Base-by-base conservation (phyloP, 1,139 yeast species). In the Candida glucosophila region DNA sequence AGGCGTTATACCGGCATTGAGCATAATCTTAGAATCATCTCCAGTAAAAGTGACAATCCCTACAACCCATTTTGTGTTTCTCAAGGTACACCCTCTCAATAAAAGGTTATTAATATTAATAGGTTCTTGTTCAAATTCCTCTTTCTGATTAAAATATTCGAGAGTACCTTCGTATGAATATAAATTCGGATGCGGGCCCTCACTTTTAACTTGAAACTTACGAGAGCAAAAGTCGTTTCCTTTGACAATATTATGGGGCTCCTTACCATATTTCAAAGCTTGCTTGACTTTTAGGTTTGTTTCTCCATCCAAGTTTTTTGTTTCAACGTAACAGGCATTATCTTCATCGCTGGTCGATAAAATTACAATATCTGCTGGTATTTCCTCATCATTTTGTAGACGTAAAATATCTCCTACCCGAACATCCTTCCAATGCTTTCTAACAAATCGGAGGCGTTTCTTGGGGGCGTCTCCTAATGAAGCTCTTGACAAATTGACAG, bases 261-360 rank as follows among this genome's bases (percentile, higher is more conserved):
- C 52, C 15, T 52, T 47, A 10, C 62, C 60, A 36, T 62, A 67
- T 30, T 64, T 57, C 32, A 72, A 42, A 3, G 75, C 60, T 33
- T 58, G 65, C 40, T 65, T 67, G n/a, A 61, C 67, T 43, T 71
- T 72, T 39, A 72, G 53, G 37, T 72, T 72, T 3, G 77, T 72
- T 47, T 72, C 78, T 42, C 78, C 78, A 45, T 72, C 78, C 29
- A 72, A 51, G 39, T 72, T 72, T 39, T 71, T 72, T 1, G 78
- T 72, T 42, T 72, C 78, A 11, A 71, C 69, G 36, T 61, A 69
- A 47, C 77, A 70, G 26, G 67, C 57, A 36, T 64, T 66, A 40
- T 70, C 74, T 12, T 58, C 66, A 36, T 68, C 75, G 37, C 72
- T 62, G 1, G 77, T 63, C 10, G 73, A 52, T 10, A 72, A 49